Evolutionary conservation across 2,329 filamentous ascomycete genomes (phyloP), one percentile per base, ranked within the genome.

Genomic region (Plenodomus biglobosus): DNA sequence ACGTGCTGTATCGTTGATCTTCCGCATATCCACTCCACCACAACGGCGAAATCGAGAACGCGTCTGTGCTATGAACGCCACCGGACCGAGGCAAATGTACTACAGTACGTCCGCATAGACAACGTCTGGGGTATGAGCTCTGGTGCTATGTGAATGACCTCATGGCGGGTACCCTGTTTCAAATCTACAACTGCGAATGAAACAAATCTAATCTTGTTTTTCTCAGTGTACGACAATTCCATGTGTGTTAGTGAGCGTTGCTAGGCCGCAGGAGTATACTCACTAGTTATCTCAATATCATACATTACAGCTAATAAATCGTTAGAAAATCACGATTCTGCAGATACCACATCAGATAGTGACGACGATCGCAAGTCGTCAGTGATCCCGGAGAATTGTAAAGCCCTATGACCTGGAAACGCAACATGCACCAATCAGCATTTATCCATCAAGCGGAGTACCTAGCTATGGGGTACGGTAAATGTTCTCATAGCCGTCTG

Each of bases 371-470:
- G 48, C 43, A 46, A 22, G 42, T 46, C 35, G 36, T 32, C 15
- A 15, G 6, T 15, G 3, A 15, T 8, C 27, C 8, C 52, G 45
- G 46, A 53, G 50, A 53, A 47, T 53, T 50, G 13, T 16, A 52
- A 34, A 17, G 22, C 18, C 17, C 30, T 44, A 20, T 40, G 27
- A 40, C 30, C 39, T 45, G 35, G 40, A 38, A 36, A 38, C 44
- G 43, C 37, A 21, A 24, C 32, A 24, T 32, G 30, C 24, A 38
- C 53, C 42, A 56, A 54, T 56, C 27, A 32, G 27, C 6, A 32
- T 52, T 53, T 58, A 55, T 22, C 48, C 46, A 43, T n/a, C 40
- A 44, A 46, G 3, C 15, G 11, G 3, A 55, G 46, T 53, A 27
- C 42, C 27, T 24, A 11, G n/a, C 40, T 27, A 40, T 30, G 22